These are phyloP conservation scores for Talaromyces sp. DNA, from an alignment of 2,329 filamentous ascomycete species.

Conservation along the genomic window DNA sequence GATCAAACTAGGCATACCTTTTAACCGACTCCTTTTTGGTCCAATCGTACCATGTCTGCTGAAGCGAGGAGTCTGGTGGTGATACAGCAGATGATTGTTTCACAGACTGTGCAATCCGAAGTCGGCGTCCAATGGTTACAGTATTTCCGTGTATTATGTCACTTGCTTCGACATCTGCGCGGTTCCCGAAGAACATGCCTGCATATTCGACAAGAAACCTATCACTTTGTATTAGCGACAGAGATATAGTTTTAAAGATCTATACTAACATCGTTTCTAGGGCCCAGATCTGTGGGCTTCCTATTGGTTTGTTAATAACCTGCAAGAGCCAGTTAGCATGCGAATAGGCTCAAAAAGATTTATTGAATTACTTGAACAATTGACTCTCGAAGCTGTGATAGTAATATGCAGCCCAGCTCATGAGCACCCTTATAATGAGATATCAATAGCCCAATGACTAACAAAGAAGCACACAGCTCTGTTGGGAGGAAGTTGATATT, in stretches of 20 bases:
- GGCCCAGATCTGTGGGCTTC: background rate
- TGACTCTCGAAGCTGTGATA: background rate
- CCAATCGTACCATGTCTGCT: background rate
- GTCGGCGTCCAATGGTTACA: background rate
- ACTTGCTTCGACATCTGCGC: background rate
- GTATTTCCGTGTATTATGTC: background rate
- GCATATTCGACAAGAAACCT: constrained; percentile 1
- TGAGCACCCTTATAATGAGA: constrained; percentile 1
- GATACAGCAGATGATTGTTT: background rate
- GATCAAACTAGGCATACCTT: background rate
- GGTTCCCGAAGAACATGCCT: background rate
- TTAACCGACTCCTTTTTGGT: background rate
- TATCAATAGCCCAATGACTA: background rate
- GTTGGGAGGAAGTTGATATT: background rate
- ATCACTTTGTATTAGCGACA: background rate
- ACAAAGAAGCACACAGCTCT: background rate
- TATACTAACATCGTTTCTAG: background rate
- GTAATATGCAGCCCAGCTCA: background rate
- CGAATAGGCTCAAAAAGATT: background rate
- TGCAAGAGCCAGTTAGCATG: background rate
- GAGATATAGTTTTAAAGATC: background rate
- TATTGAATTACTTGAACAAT: background rate
- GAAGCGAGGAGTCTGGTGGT: background rate
- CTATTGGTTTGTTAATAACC: background rate
- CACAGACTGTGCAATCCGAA: background rate